Base-by-base conservation (phyloP, 495 filamentous ascomycete genomes). In the Apodospora peruviana region DNA sequence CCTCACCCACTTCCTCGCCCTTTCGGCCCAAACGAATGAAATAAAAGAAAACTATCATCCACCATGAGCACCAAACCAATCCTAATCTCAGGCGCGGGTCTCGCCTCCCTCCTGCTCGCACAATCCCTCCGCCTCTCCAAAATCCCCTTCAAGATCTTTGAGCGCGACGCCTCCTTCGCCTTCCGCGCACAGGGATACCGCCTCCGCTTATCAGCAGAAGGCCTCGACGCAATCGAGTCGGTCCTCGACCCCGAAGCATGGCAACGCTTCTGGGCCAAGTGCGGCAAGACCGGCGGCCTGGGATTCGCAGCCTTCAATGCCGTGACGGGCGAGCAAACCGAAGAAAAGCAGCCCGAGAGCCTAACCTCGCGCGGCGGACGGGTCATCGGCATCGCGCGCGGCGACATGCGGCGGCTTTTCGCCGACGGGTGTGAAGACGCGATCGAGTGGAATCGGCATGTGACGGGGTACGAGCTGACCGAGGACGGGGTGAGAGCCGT, bases 111-210 rank as follows among this genome's bases (percentile, higher is more conserved):
- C 8, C 56, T 76, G 2, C 59, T 79, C 2, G 77, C 68, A 3
- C 76, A 74, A 47, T 71, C 71, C 5, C 70, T 81, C 19, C 66
- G 53, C 7, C 66, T 53, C 8, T 60, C 72, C 40, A 48, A 50
- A 0, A 75, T 78, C 18, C 75, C 76, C n/a, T 79, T 76, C 60
- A 58, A 51, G 12, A 61, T 81, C 40, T 78, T 73, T 50, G 76
- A 81, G 57, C 66, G 70, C 17, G 77, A 81, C 45, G 47, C 60
- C 5, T 73, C 70, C 0, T 62, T 78, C 46, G 58, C 62, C 1
- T 76, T 73, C 49, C 75, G 76, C 34, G 73, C 69, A 2, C 76
- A 79, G 45, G 76, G 77, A 7, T 79, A 81, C 61, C 61, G 81
- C 9, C 66, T 83, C 5, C 71, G 77, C 23, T 68, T 82, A 5